A percentile compares a stretch with the other conserved stretches of the same genome.
Conservation (phyloP, 2,329 filamentous ascomycete species). For the Tolypocladium pustulatum region DNA sequence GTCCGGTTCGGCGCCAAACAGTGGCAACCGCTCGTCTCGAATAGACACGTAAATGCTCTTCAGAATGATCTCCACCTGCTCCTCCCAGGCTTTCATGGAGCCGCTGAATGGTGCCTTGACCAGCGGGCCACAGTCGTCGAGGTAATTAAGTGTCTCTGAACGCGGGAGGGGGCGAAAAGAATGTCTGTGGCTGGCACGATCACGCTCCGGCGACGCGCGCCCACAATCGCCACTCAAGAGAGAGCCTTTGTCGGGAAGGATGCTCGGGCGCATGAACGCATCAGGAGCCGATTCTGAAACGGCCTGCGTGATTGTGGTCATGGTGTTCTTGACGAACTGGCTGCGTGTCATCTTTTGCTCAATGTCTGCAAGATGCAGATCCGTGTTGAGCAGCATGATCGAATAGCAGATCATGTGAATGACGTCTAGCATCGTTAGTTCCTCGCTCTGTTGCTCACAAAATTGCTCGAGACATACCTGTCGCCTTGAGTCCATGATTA, state of each 20-base stretch:
- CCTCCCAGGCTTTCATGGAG: conserved; percentile 70
- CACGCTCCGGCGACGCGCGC: conserved; percentile 23
- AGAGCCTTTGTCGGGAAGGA: conserved; percentile 34
- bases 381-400: conserved; percentile 87
- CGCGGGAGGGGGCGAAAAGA: conserved; percentile 42
- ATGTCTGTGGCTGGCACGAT: conserved; percentile 29
- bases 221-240: conserved; percentile 22
- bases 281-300: conserved; percentile 62
- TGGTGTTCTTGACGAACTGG: conserved; percentile 94
- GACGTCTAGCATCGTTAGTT: conserved; percentile 52
- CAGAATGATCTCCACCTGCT: conserved; percentile 79
- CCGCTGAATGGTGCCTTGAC: conserved; percentile 71
- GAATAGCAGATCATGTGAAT: conserved; percentile 98
- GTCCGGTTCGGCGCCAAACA: conserved; percentile 60
- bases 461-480: conserved; percentile 45
- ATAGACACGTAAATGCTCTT: conserved; percentile 91
- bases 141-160: conserved; percentile 28
- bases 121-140: conserved; percentile 60
- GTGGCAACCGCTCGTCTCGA: conserved; percentile 71
- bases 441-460: background rate
- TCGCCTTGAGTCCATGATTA: conserved; percentile 83
- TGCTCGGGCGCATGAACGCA: conserved; percentile 49
- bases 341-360: conserved; percentile 91
- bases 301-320: conserved; percentile 75
- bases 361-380: conserved; percentile 90